Evolutionary conservation across 2,329 filamentous ascomycete species (phyloP).

Genomic region (Diaporthe aspalathi): DNA sequence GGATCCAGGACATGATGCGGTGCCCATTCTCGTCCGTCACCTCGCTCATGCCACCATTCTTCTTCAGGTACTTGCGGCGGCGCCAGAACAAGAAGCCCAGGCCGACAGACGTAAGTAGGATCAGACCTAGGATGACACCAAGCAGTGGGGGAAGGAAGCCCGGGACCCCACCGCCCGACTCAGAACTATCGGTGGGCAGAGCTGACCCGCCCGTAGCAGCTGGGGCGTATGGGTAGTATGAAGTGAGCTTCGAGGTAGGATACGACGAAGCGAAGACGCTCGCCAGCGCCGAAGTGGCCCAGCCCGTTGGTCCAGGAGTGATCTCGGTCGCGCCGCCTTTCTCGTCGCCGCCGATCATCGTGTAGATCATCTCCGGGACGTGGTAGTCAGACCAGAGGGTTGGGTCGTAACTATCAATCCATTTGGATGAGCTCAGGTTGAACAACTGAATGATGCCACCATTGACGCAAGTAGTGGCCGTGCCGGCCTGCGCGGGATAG

Average conservation of each 20-base stretch:
- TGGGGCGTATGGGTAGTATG: slow-evolving; percentile 70
- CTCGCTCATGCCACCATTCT: slow-evolving; percentile 50
- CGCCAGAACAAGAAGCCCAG: slow-evolving; percentile 66
- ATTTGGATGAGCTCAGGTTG: slow-evolving; percentile 76
- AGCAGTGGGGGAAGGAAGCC: slow-evolving; percentile 71
- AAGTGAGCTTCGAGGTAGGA: slow-evolving; percentile 64
- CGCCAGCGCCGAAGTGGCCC: slow-evolving; percentile 60
- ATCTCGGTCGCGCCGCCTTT: slow-evolving; percentile 77
- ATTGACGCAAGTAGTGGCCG: slow-evolving; percentile 57
- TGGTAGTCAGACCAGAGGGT: slow-evolving; percentile 72
- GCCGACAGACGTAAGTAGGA: slow-evolving; percentile 63
- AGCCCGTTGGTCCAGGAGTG: slow-evolving; percentile 69
- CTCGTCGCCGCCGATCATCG: slow-evolving; percentile 74
- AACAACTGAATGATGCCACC: slow-evolving; percentile 72
- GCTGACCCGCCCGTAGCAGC: slow-evolving; percentile 47
- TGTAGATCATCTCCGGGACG: slow-evolving; percentile 73
- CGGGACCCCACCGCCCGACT: slow-evolving; percentile 57
- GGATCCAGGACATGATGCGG: slow-evolving; percentile 65
- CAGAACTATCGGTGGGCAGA: slow-evolving; percentile 36
- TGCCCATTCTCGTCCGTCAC: slow-evolving; percentile 59
- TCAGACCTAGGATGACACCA: slow-evolving; percentile 69
- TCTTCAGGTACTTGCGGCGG: slow-evolving; percentile 57
- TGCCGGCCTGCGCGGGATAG: slow-evolving; percentile 54
- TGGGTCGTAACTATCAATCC: slow-evolving; percentile 78
- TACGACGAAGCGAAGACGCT: slow-evolving; percentile 68